Base-by-base conservation (phyloP, 176 grass and related monocot species). In the Oryza glumipatula region DNA sequence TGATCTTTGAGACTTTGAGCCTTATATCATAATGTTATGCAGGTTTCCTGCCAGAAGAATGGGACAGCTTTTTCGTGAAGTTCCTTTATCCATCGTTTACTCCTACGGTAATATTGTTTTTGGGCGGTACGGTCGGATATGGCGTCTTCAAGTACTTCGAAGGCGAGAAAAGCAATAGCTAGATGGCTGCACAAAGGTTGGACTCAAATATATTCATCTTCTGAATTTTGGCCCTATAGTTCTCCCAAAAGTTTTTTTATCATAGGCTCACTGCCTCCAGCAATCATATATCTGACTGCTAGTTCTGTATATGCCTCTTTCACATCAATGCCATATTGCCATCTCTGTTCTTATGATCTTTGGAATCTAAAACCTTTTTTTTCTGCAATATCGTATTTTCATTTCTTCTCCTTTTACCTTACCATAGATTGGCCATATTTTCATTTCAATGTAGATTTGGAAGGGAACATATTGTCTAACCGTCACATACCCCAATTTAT, bases 21-120 rank as follows among this genome's bases (percentile, higher is more conserved):
- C 28, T 44, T 72, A 9, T 10, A 71, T 51, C 56, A 7, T 7
- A 66, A 45, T 73, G 7, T 49, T 54, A 48, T 90, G 89, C 85
- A 98, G 96, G 96, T 67, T 98, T 98, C 77, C 65, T 98, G 23
- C 96, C 96, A 5, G 81, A 93, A 22, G 91, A 94, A 68, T 95
- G 94, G 90, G 96, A 98, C 70, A 88, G 16, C 2, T 87, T 94
- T 88, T 95, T 98, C 5, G 96, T 98, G 22, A 94, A 98, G 80
- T 98, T 78, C 76, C 80, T 98, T 21, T 95, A 98, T 86, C 96
- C 93, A 33, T 93, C 91, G 9, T 98, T 98, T 78, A 95, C 93
- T 79, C 96, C 96, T 2, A 98, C 96, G 17, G 93, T 98, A 32
- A 41, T 89, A 43, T 73, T 98, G 63, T 98, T 98, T 76, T 61